These are phyloP conservation scores for Vickermania ingenoplastis DNA, from an alignment of 208 protist genomes.

Conservation along the genomic window DNA sequence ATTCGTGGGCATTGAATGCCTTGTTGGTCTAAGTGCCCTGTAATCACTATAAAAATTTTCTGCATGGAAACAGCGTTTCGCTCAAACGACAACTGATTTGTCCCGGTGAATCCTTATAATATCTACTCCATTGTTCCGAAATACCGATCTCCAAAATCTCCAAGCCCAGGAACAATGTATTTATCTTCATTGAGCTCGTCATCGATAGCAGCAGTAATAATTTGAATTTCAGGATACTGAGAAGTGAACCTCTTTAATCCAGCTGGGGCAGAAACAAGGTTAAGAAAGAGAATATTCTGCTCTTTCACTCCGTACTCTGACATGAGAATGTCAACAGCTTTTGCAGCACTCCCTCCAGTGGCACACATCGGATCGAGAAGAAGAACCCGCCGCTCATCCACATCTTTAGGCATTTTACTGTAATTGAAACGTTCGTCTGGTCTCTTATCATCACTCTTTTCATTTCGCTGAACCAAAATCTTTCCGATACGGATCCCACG, in stretches of 20 bases:
- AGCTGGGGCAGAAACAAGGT: conserved; percentile 88
- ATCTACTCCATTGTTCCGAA: conserved; percentile 78
- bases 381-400: conserved; percentile 83
- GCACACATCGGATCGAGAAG: conserved; percentile 97
- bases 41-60: too few species aligned
- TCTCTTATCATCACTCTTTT: conserved; percentile 76
- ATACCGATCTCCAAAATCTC: conserved; percentile 96
- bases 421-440: conserved; percentile 91
- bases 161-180: conserved; percentile 95
- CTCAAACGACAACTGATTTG: too few species aligned
- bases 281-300: conserved; percentile 96
- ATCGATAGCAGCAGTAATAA: conserved; percentile 91
- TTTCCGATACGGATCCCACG: conserved; percentile 96
- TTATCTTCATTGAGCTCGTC: conserved; percentile 82
- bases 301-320: conserved; percentile 75
- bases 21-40: too few species aligned
- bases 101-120: too few species aligned
- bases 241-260: conserved; percentile 58
- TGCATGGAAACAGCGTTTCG: too few species aligned
- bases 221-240: conserved; percentile 73
- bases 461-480: conserved; percentile 97
- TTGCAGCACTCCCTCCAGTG: conserved; percentile 82
- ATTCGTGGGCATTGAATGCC: too few species aligned
- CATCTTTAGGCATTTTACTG: conserved; percentile 93
- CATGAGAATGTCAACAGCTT: conserved; percentile 72